phyloP scores from a whole-genome alignment of 2,329 filamentous ascomycete genomes.

The Pestalotiopsis sp. region DNA sequence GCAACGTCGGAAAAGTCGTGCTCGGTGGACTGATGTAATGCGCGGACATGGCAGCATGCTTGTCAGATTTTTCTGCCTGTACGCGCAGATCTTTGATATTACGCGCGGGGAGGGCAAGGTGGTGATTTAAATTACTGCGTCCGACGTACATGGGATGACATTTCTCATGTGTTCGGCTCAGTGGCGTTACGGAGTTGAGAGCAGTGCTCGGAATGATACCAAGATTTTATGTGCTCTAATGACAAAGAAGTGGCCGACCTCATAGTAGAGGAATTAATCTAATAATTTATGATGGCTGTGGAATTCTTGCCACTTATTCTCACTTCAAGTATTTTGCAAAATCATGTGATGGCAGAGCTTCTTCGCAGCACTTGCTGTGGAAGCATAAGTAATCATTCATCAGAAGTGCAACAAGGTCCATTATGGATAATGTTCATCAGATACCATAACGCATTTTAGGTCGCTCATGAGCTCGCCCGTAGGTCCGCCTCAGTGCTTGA shows the following conservation, averaged over 20 bases:
- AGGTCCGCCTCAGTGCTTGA: conserved; percentile 87
- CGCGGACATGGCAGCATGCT: not conserved
- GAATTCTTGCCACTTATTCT: not conserved
- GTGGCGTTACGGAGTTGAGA: not conserved
- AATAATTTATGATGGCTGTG: not conserved
- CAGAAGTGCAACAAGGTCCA: not conserved
- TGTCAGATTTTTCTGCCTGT: not conserved
- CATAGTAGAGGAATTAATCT: not conserved
- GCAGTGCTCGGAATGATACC: not conserved
- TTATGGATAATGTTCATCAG: conserved; percentile 40
- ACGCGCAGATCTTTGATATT: not conserved
- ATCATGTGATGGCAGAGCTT: not conserved
- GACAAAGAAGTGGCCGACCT: not conserved
- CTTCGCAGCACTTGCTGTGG: not conserved
- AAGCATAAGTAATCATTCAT: not conserved
- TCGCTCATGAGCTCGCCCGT: conserved; percentile 49
- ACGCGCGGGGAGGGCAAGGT: not conserved
- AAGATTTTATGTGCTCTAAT: not conserved
- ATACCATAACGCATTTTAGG: conserved; percentile 50
- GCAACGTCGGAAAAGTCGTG: conserved; percentile 85
- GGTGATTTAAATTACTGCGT: not conserved
- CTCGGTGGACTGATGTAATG: conserved; percentile 78
- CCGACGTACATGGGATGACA: not conserved
- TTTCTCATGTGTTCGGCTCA: not conserved
- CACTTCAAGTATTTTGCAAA: not conserved